Base-by-base conservation (phyloP, 2,329 filamentous ascomycete genomes). In the Aphanocladium album region DNA sequence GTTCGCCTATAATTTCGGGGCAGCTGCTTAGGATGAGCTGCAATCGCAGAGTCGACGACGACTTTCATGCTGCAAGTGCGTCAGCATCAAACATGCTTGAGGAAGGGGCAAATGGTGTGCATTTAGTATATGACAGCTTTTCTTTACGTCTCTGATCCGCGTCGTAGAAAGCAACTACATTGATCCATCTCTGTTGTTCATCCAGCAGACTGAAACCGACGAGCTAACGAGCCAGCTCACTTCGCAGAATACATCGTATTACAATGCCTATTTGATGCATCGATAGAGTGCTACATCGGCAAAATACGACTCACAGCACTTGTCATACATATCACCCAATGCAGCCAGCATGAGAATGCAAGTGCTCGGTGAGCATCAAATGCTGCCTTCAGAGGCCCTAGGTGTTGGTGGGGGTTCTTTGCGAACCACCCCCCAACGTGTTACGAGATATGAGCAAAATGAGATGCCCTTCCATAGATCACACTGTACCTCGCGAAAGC, bases 251-350 rank as follows among this genome's bases (percentile, higher is more conserved):
- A 25, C 43, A 3, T 17, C n/a, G n/a, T 33, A 55, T 55, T 30
- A 35, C 5, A 43, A 8, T 17, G 5, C 25, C 6, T 21, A 2
- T 17, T 43, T 45, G 37, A 54, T 21, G 37, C 52, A 30, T 45
- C 52, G 43, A 43, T 55, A 55, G 39, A 55, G 37, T 33, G 52
- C 52, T 55, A 55, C 52, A 30, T 19, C 52, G 9, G n/a, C 14
- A 11, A 5, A 45, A 23, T 33, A 52, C n/a, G 11, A 25, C 3
- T 46, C 43, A 23, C 16, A 14, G 11, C 30, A 23, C 9, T 19
- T 7, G 9, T 9, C 23, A 2, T 45, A 23, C 9, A 14, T 7
- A 30, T 9, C 23, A 2, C 37, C 8, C 9, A 7, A 11, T 23
- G 17, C 9, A 5, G 23, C 14, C 14, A 21, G 51, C 25, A 27